These are phyloP conservation scores for Inosperma sp. DNA, from an alignment of 768 basidiomycete genomes.

Conservation along the genomic window DNA sequence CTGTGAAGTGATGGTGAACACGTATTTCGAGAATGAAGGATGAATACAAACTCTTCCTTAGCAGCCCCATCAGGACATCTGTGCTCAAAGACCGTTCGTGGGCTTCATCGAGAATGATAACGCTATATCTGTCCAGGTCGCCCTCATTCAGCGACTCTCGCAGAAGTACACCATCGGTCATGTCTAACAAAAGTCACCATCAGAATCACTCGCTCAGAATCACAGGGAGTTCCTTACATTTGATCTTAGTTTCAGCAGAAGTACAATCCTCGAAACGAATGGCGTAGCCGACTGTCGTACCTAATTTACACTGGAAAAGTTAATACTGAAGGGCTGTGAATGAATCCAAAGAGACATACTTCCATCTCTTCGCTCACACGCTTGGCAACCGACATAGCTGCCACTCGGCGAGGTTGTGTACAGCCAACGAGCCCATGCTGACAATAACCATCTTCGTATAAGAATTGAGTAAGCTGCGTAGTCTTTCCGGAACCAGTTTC, in stretches of 20 bases:
- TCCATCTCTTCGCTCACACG: conserved; percentile 86
- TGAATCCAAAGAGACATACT: not conserved
- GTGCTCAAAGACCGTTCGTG: conserved; percentile 97
- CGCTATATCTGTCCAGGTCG: conserved; percentile 94
- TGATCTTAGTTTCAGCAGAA: conserved; percentile 89
- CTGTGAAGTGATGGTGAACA: conserved; percentile 30
- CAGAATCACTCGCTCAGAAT: not conserved
- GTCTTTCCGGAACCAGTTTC: conserved; percentile 99
- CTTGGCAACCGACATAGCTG: conserved; percentile 99
- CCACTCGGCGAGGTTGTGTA: conserved; percentile 97
- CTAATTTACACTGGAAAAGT: conserved; percentile 70
- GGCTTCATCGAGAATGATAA: conserved; percentile 98
- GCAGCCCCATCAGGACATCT: conserved; percentile 95
- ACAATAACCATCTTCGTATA: conserved; percentile 97
- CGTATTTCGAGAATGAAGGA: not conserved
- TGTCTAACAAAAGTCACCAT: conserved; percentile 49
- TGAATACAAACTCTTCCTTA: conserved; percentile 73
- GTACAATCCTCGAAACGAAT: conserved; percentile 99
- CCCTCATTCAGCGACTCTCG: conserved; percentile 98
- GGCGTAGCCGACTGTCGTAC: conserved; percentile 88
- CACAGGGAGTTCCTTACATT: conserved; percentile 55
- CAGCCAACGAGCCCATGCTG: conserved; percentile 88
- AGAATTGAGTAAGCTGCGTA: conserved; percentile 90
- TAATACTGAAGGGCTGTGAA: not conserved
- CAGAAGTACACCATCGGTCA: conserved; percentile 99